These are phyloP conservation scores for Aphanomyces astaci DNA, from an alignment of 352 stramenopile genomes.

Conservation along the genomic window DNA sequence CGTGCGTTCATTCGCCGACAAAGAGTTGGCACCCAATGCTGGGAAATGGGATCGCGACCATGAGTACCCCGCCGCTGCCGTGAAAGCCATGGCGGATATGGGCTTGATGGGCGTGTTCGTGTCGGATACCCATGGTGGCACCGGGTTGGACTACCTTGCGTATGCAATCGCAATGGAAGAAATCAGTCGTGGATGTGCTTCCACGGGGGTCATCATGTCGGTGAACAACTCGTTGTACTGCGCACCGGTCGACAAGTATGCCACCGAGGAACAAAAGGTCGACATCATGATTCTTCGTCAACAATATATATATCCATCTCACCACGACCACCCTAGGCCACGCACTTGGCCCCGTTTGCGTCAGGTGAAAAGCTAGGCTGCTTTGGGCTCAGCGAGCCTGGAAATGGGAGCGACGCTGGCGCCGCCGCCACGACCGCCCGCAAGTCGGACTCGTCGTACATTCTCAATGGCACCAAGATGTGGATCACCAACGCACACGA, in stretches of 20 bases:
- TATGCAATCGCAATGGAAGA: conserved; percentile 98
- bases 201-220: conserved; percentile 95
- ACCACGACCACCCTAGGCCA: conserved; percentile 32
- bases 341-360: conserved; percentile 85
- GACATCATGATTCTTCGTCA: neutral
- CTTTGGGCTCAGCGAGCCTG: conserved; percentile 91
- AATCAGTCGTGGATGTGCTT: conserved; percentile 93
- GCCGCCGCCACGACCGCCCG: conserved; percentile 90
- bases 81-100: conserved; percentile 87
- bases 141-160: conserved; percentile 91
- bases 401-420: conserved; percentile 91
- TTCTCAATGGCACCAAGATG: conserved; percentile 95
- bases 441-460: conserved; percentile 79
- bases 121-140: conserved; percentile 79
- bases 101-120: conserved; percentile 95
- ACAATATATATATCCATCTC: neutral
- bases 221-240: conserved; percentile 95
- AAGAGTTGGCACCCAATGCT: conserved; percentile 88
- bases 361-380: conserved; percentile 89
- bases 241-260: conserved; percentile 91
- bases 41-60: conserved; percentile 86
- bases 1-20: conserved; percentile 92
- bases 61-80: conserved; percentile 67
- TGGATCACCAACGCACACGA: conserved; percentile 97
- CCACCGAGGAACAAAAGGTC: conserved; percentile 84